Evolutionary conservation across 139 green algal species (phyloP).

Genomic region (Chlorella sp.): DNA sequence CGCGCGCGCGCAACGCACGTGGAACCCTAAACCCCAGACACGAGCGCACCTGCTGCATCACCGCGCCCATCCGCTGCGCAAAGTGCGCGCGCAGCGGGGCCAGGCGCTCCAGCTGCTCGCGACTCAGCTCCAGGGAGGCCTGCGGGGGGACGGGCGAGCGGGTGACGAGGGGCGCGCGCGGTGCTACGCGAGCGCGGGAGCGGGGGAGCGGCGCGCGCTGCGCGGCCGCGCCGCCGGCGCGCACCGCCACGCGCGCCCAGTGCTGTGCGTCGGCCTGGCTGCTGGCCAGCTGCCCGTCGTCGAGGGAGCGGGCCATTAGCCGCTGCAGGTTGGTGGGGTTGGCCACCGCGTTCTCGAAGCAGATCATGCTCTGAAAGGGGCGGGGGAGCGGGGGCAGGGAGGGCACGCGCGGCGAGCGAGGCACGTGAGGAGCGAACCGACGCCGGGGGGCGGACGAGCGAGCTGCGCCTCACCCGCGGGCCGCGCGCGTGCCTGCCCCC

Average conservation of each 20-base stretch:
- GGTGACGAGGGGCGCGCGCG: background rate
- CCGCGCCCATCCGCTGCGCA: too few relatives aligned
- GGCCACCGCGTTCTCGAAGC: constrained; percentile 26
- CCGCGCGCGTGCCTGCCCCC: background rate
- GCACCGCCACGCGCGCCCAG: constrained; percentile 12
- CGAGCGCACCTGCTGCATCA: too few relatives aligned
- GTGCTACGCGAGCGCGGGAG: background rate
- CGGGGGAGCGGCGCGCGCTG: background rate
- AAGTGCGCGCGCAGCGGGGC: too few relatives aligned
- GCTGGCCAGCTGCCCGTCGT: background rate
- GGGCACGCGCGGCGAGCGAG: background rate
- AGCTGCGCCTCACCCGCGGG: background rate
- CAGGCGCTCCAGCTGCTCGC: constrained; percentile 6
- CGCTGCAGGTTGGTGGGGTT: constrained; percentile 12
- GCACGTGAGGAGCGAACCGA: background rate
- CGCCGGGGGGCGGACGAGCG: background rate
- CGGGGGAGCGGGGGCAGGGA: background rate
- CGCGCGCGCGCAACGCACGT: too few relatives aligned
- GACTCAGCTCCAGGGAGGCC: background rate
- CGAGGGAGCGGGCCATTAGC: constrained; percentile 11
- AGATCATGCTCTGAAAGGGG: constrained; percentile 3
- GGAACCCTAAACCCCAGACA: too few relatives aligned
- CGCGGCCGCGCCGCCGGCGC: background rate
- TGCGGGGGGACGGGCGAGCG: background rate
- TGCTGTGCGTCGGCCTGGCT: background rate